These are phyloP conservation scores for Yarrowia sp. DNA, from an alignment of 805 yeast genomes.

Conservation along the genomic window DNA sequence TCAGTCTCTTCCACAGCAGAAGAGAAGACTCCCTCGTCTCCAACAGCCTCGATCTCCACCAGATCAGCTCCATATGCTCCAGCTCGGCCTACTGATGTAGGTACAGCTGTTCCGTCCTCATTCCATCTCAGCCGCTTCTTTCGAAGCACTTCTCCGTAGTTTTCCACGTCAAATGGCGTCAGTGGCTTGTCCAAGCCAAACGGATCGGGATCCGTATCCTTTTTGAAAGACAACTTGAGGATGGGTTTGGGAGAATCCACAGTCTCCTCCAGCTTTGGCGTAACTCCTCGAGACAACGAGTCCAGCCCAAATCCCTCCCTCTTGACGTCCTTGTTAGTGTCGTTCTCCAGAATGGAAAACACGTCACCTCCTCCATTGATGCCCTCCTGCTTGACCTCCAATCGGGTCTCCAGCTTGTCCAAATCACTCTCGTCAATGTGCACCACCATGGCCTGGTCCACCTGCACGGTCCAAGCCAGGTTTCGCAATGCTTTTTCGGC, in stretches of 20 bases:
- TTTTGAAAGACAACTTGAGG: slow-evolving; percentile 19
- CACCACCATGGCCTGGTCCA: slow-evolving; percentile 29
- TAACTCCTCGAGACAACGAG: neutral
- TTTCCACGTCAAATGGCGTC: slow-evolving; percentile 2
- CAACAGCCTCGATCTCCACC: neutral
- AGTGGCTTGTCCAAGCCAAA: slow-evolving; percentile 13
- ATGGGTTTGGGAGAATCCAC: slow-evolving; percentile 22
- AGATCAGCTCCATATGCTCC: slow-evolving; percentile 20
- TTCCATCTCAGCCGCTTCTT: slow-evolving; percentile 17
- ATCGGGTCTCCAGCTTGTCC: slow-evolving; percentile 26
- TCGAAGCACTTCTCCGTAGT: neutral
- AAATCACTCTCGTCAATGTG: slow-evolving; percentile 28
- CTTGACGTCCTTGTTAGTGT: slow-evolving; percentile 6
- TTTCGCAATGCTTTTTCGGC: slow-evolving; percentile 76
- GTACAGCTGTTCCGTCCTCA: slow-evolving; percentile 8
- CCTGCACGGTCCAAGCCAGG: slow-evolving; percentile 42
- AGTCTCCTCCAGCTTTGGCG: slow-evolving; percentile 2
- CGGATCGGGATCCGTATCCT: slow-evolving; percentile 22
- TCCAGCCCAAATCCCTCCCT: slow-evolving; percentile 1
- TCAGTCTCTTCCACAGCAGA: neutral
- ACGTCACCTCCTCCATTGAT: neutral
- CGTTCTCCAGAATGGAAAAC: slow-evolving; percentile 6
- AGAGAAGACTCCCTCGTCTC: neutral
- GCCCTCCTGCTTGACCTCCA: slow-evolving; percentile 6
- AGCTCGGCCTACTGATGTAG: neutral